Evolutionary conservation across 2,329 filamentous ascomycete species (phyloP), one percentile per base, ranked within the genome.

Genomic region (Fusarium marasasianum): DNA sequence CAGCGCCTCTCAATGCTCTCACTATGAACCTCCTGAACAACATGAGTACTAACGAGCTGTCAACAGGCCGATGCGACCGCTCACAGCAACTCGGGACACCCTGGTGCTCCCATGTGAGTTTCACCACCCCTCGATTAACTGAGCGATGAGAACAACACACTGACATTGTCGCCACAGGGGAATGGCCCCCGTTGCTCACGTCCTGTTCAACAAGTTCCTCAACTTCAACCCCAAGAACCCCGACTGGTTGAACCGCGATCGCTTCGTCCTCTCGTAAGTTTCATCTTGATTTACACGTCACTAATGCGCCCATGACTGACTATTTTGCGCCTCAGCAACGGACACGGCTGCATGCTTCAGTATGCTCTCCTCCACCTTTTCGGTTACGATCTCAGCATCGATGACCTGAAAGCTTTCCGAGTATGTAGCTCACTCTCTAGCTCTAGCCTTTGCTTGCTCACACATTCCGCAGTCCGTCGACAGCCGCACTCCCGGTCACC

Each of bases 161-260:
- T 86, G 76, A 86, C 79, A 69, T 57, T 74, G 22, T 37, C 55
- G 26, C 55, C 73, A 71, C 35, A 91, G 90, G 90, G 90, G 90
- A 83, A 91, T 98, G 94, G 96, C 96, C 82, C 96, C 96, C 73
- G 91, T 95, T 82, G 92, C 96, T 85, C 96, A 98, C 90, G 94
- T 98, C 81, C 91, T 99, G 76, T 99, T 94, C 89, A 97, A 98
- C 91, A 97, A 96, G 86, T 97, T 98, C 90, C 94, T 99, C 94
- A 97, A 87, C 84, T 99, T 98, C 91, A 99, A 98, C 92, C 96
- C 96, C 81, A 97, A 98, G 92, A 98, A 98, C 91, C 94, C 96
- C 80, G 89, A 94, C 76, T 99, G 95, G 95, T 82, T 96, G 80
- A 98, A 98, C 91, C 93, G 96, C 82, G 96, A 99, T 87, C 93